phyloP scores from a whole-genome alignment of 208 protist species.

The Trypanosoma conorhini region DNA sequence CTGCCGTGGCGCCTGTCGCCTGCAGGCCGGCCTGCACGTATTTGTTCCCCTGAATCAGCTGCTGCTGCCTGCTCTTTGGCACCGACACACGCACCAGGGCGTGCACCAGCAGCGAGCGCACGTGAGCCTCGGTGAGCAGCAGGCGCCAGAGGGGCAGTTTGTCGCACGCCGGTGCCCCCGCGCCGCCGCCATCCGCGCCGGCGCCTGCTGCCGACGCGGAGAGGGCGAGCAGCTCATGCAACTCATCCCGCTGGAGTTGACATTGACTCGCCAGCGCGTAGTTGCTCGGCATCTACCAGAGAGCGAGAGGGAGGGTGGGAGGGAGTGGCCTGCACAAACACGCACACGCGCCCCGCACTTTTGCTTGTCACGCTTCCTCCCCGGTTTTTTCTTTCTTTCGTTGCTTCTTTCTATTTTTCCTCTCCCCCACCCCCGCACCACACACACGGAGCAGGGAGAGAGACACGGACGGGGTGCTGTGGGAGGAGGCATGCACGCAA shows the following conservation, averaged over 20 bases:
- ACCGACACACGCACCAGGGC: conserved; percentile 62
- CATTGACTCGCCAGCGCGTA: conserved; percentile 51
- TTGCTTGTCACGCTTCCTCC: not conserved
- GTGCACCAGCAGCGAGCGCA: conserved; percentile 42
- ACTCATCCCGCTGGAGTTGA: conserved; percentile 53
- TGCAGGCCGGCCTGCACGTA: conserved; percentile 18
- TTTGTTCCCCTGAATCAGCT: conserved; percentile 50
- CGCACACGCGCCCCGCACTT: not conserved
- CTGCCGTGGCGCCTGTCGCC: conserved; percentile 10
- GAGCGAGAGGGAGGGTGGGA: not conserved
- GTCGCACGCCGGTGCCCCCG: not conserved
- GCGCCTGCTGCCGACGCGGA: not conserved
- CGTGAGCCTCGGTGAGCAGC: conserved; percentile 46
- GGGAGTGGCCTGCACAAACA: not conserved
- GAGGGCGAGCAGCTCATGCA: conserved; percentile 62
- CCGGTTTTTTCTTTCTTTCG: not conserved
- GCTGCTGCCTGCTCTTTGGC: conserved; percentile 40
- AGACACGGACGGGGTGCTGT: not conserved
- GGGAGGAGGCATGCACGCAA: not conserved
- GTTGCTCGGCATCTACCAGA: conserved; percentile 46
- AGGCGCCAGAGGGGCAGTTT: conserved; percentile 20
- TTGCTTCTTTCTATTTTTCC: not conserved
- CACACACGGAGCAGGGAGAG: not conserved
- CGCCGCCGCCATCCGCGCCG: not conserved
- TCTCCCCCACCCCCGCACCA: not conserved